Base-by-base conservation (phyloP, 208 protist species). In the Acanthamoeba healyi region DNA sequence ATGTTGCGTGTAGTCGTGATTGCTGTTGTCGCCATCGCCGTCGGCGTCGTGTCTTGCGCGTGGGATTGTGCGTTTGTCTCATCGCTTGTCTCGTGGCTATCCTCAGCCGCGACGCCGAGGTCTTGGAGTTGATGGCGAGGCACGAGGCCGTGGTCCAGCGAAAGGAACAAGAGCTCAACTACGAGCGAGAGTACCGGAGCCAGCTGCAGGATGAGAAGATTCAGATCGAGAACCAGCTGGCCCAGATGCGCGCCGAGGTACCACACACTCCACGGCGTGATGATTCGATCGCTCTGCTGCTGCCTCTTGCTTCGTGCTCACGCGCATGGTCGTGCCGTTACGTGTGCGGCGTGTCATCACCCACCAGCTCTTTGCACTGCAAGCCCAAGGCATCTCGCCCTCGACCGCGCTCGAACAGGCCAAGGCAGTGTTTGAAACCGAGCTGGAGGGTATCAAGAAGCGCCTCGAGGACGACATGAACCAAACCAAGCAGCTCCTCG, bases 401-500 rank as follows among this genome's bases (percentile, higher is more conserved):
- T 34, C 67, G 36, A 44, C 67, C 10, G 67, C 67, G 34, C 29
- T 77, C 2, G 67, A 34, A 7, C 22, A 77, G 34, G 67, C 67
- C 36, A 34, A 77, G 67, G 32, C 12, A 7, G 67, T 42, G 36
- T 77, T 77, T 22, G 67, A 77, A 32, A 77, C 67, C 36, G 67
- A 77, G 67, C 67, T 77, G 22, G 34, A 34, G 29, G 67, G 67
- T 5, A 40, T 77, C 67, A 34, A 77, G 67, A 77, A 77, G 67
- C 67, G 67, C 10, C 67, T 77, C 17, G 67, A 77, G 42, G 67
- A 77, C 36, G 67, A 77, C 67, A 77, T 77, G 67, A 77, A 77
- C 29, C 67, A 77, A 40, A 77, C 67, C 29, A 77, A 77, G 36
- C 67, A 77, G 32, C 67, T 77, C 36, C 67, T 77, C 12, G 67